Conservation (phyloP, 169 alveolate species). For the Toxoplasma gondii region DNA sequence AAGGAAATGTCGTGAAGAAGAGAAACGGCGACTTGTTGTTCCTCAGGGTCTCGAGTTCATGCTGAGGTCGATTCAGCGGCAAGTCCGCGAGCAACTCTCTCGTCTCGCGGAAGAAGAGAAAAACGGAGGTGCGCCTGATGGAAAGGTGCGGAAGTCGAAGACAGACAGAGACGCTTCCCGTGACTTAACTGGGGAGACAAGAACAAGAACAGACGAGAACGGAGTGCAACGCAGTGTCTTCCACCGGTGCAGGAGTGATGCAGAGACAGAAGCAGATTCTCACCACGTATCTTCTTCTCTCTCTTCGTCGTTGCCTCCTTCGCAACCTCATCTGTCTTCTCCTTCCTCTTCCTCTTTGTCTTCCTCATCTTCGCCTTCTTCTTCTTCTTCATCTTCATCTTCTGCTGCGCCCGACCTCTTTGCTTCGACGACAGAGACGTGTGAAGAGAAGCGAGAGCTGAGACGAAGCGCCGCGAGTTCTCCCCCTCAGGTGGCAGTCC, state of each 20-base stretch:
- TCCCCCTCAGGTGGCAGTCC: slow-evolving; percentile 71
- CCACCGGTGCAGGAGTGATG: too few relatives aligned
- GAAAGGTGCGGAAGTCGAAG: too few relatives aligned
- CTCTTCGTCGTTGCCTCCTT: background rate
- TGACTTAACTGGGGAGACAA: background rate
- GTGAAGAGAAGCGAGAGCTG: background rate
- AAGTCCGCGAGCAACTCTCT: background rate
- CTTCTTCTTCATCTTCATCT: background rate
- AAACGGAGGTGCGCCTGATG: too few relatives aligned
- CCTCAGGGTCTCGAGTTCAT: background rate
- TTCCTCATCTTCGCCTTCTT: background rate
- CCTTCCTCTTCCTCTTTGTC: background rate
- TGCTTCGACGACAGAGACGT: background rate
- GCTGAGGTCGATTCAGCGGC: background rate
- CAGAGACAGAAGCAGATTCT: background rate
- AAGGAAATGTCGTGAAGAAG: background rate
- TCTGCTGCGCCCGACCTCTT: background rate
- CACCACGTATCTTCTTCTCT: background rate
- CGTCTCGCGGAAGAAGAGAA: background rate
- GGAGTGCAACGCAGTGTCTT: background rate
- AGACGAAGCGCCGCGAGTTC: slow-evolving; percentile 27
- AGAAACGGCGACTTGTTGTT: background rate
- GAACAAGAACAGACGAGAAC: background rate
- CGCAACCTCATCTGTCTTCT: background rate
- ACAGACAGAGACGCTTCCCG: too few relatives aligned